Evolutionary conservation across 176 grass and related monocot species (phyloP), one percentile per base, ranked within the genome.

Genomic region (Zoysia japonica): DNA sequence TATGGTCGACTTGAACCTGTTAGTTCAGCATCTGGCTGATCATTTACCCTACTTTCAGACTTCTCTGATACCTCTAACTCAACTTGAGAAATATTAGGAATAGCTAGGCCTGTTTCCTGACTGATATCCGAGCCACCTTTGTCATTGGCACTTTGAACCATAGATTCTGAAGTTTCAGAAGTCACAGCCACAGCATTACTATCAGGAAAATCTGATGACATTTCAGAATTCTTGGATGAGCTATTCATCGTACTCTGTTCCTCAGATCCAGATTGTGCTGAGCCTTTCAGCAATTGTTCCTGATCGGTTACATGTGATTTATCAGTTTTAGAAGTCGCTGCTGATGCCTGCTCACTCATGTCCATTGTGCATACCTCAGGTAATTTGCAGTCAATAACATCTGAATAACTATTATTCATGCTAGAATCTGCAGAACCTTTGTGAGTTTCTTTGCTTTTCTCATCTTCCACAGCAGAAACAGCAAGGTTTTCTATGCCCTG

Each of bases 121-220:
- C 50, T 74, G 44, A 57, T 73, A 85, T 71, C 74, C 15, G 35
- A 78, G 77, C 74, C 68, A 78, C 13, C 65, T 84, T 80, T 78
- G 28, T 28, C 28, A 28, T 28, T 28, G 61, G 16, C 53, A 88
- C 42, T 73, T 85, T 63, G 68, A 81, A 65, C 74, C 9, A 47
- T 78, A 78, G 46, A 68, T 9, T 78, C 85, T 51, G 53, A 72
- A 77, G 72, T 76, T 82, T 52, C 84, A 63, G 78, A 66, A 85
- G 19, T 48, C 35, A 6, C 41, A 56, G 72, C 72, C 16, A 41
- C 61, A 78, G 14, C 67, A 69, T 46, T 54, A 40, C n/a, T 45
- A 72, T 74, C 81, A 43, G 69, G 66, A 66, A 55, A 69, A 85
- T 48, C 52, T 80, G 65, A 20, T 5, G n/a, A 71, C 35, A 66